Evolutionary conservation across 2,329 filamentous ascomycete genomes (phyloP), one percentile per base, ranked within the genome.

Genomic region (Ophiostoma pallidulum): DNA sequence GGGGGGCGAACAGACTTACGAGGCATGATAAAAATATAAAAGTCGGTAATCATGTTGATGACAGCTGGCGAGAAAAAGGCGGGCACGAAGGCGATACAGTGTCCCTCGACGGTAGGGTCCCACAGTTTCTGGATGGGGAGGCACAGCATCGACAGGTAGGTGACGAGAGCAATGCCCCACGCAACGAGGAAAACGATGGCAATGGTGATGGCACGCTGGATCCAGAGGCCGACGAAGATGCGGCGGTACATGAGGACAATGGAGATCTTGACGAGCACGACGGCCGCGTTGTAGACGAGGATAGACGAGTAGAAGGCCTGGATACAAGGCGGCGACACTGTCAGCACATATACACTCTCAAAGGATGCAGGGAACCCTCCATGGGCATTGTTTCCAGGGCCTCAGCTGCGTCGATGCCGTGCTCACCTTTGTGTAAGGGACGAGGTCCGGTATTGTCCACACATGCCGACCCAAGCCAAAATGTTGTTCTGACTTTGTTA

Each of bases 211-310:
- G 56, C 33, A 10, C 40, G 52, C 33, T 57, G 57, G 40, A 61
- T 60, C n/a, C 41, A 32, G 0, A 36, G 28, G 13, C 51, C 51
- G 12, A 56, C 49, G 44, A 66, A 65, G 16, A 65, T 60, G 14
- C 63, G 59, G 3, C 62, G 57, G 58, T 65, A 66, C 49, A 65
- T 62, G 8, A 66, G 51, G 8, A 65, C 50, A 47, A 66, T 63
- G 16, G 62, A 63, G 10, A 60, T 53, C 48, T 66, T 66, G 50
- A 62, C 60, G 8, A 60, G 41, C 41, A 54, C 54, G 12, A 62
- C 55, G 8, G 53, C 56, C 18, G 59, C 41, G 43, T 62, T 62
- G 54, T 64, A 65, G n/a, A 59, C 38, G 33, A 64, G 46, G 22
- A 65, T 59, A 14, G 57, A 56, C 28, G 51, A 22, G 48, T 58